Conservation (phyloP, 495 filamentous ascomycete species). For the Pyrenopolyporus hunteri region DNA sequence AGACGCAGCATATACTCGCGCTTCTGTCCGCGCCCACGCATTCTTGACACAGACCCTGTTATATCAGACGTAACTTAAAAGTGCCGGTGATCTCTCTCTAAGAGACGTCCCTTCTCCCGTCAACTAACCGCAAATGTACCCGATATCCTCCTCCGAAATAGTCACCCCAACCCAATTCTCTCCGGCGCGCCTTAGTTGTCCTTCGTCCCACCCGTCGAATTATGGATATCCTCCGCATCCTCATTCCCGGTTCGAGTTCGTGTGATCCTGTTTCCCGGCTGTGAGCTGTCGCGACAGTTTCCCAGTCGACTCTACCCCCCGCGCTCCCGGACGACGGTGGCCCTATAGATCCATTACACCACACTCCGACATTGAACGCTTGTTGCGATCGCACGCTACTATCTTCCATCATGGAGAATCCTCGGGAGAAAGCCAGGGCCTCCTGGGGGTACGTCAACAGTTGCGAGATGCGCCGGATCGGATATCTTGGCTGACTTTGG, state of each 20-base stretch:
- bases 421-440: constrained; percentile 34
- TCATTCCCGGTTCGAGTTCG: constrained; percentile 37
- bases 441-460: constrained; percentile 39
- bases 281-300: constrained; percentile 40
- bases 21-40: constrained; percentile 9
- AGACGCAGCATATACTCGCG: constrained; percentile 6
- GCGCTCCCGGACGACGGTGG: constrained; percentile 32
- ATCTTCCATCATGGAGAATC: constrained; percentile 33
- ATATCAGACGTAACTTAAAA: background rate
- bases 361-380: constrained; percentile 12
- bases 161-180: constrained; percentile 28
- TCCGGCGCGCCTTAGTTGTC: constrained; percentile 26
- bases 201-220: constrained; percentile 29
- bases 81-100: constrained; percentile 13
- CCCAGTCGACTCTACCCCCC: constrained; percentile 25
- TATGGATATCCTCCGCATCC: constrained; percentile 43
- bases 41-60: background rate
- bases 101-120: constrained; percentile 28
- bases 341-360: constrained; percentile 9
- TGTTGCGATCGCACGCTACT: background rate
- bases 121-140: constrained; percentile 41
- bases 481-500: constrained; percentile 20
- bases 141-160: constrained; percentile 39
- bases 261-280: constrained; percentile 42
- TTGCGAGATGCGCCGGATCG: constrained; percentile 5